phyloP scores from a whole-genome alignment of 78 protist genomes.

The Dictyostelium brefeldianum region DNA sequence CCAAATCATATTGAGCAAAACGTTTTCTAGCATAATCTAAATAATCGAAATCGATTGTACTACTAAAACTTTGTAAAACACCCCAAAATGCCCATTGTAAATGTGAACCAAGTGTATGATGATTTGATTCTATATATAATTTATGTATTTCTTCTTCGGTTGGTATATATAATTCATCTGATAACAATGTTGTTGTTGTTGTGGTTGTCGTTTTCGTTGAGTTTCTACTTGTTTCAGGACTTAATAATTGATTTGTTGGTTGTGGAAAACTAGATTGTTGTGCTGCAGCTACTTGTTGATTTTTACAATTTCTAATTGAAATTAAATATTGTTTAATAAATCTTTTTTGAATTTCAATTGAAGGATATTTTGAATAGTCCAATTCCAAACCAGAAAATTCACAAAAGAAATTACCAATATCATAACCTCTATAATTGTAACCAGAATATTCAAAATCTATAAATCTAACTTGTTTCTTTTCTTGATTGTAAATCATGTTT shows the following conservation, averaged over 20 bases:
- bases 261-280: too few relatives aligned
- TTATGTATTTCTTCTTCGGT: constrained; percentile 56
- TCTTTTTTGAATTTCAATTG: constrained; percentile 53
- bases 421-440: constrained; percentile 78
- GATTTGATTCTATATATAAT: constrained; percentile 66
- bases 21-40: constrained; percentile 63
- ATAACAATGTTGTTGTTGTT: not conserved
- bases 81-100: constrained; percentile 83
- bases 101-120: constrained; percentile 62
- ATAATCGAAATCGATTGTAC: constrained; percentile 78
- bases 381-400: constrained; percentile 82
- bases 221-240: too few relatives aligned
- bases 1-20: constrained; percentile 65
- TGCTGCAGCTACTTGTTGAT: not conserved
- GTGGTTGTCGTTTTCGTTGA: not conserved
- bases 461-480: constrained; percentile 38
- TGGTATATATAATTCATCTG: constrained; percentile 7
- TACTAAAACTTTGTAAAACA: constrained; percentile 30
- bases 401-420: constrained; percentile 83
- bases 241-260: not conserved
- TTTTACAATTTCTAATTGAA: not conserved
- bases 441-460: constrained; percentile 79
- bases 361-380: constrained; percentile 65
- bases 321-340: constrained; percentile 67
- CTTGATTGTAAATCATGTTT: constrained; percentile 82